Evolutionary conservation across 306 rosid genomes (phyloP).

Genomic region (Argentina anserina): DNA sequence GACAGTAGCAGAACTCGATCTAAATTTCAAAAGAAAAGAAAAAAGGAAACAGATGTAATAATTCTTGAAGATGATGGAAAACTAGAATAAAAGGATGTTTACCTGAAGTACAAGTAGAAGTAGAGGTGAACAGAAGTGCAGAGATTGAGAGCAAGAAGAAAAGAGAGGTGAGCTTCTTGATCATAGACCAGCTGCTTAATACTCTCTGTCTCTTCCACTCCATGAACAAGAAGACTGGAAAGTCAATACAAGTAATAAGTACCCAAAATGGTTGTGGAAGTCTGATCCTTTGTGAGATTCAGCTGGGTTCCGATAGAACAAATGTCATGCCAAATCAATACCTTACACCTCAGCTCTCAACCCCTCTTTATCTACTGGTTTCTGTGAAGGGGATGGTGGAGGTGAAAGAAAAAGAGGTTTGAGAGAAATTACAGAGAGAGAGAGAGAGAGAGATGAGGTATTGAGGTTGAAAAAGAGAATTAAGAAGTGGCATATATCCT

Average conservation of each 20-base stretch:
- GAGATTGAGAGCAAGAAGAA: slow-evolving; percentile 41
- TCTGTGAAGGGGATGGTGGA: slow-evolving; percentile 18
- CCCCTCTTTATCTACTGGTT: slow-evolving; percentile 6
- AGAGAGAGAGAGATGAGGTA: slow-evolving; percentile 6
- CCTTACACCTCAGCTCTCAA: slow-evolving; percentile 19
- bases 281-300: neutral
- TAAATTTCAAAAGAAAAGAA: neutral
- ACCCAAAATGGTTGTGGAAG: neutral
- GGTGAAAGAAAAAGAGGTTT: slow-evolving; percentile 10
- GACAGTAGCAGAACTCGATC: slow-evolving; percentile 2
- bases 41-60: neutral
- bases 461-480: slow-evolving; percentile 10
- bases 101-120: slow-evolving; percentile 44
- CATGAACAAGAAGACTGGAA: slow-evolving; percentile 39
- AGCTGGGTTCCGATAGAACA: neutral
- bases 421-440: slow-evolving; percentile 18
- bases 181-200: slow-evolving; percentile 9
- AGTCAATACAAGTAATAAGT: neutral
- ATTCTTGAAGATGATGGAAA: neutral
- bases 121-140: slow-evolving; percentile 38
- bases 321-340: slow-evolving; percentile 10
- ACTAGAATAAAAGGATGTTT: slow-evolving; percentile 7
- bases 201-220: slow-evolving; percentile 55
- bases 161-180: slow-evolving; percentile 29
- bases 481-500: slow-evolving; percentile 27